Conservation (phyloP, 495 filamentous ascomycete genomes). For the Penicillium desertorum region DNA sequence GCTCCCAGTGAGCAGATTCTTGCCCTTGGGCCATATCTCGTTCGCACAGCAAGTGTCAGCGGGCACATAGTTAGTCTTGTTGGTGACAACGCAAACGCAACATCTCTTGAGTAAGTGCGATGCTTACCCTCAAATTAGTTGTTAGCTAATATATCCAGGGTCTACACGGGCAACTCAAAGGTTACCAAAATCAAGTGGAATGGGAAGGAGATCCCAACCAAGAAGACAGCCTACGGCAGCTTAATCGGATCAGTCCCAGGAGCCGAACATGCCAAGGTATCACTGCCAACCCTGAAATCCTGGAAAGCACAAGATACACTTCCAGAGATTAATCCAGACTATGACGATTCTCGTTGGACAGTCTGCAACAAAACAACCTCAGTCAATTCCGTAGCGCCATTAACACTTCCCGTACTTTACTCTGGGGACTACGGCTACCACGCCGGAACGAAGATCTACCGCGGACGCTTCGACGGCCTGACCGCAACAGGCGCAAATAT, state of each 20-base stretch:
- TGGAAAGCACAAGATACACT: slow-evolving; percentile 69
- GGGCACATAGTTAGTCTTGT: slow-evolving; percentile 53
- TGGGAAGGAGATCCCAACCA: slow-evolving; percentile 36
- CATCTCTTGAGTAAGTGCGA: slow-evolving; percentile 51
- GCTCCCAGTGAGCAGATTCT: slow-evolving; percentile 59
- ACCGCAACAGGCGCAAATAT: slow-evolving; percentile 59
- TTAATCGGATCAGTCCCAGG: slow-evolving; percentile 50
- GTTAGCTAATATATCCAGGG: slow-evolving; percentile 16
- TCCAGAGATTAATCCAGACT: slow-evolving; percentile 60
- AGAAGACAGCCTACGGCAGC: slow-evolving; percentile 45
- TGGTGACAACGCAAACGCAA: slow-evolving; percentile 65
- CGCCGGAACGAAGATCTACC: slow-evolving; percentile 62
- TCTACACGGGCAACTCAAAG: slow-evolving; percentile 51
- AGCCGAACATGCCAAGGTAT: slow-evolving; percentile 41
- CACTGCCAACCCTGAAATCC: slow-evolving; percentile 51
- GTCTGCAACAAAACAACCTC: slow-evolving; percentile 53
- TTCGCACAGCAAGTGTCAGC: slow-evolving; percentile 55
- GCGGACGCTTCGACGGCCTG: slow-evolving; percentile 59
- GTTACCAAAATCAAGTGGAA: slow-evolving; percentile 57
- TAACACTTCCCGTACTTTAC: slow-evolving; percentile 54
- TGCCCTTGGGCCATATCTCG: slow-evolving; percentile 60
- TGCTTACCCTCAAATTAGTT: not conserved
- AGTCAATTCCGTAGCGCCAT: slow-evolving; percentile 58
- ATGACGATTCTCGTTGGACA: slow-evolving; percentile 65
- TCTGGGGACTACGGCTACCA: slow-evolving; percentile 73